Evolutionary conservation across 495 filamentous ascomycete species (phyloP), one percentile per base, ranked within the genome.

Genomic region (Podospora didyma): DNA sequence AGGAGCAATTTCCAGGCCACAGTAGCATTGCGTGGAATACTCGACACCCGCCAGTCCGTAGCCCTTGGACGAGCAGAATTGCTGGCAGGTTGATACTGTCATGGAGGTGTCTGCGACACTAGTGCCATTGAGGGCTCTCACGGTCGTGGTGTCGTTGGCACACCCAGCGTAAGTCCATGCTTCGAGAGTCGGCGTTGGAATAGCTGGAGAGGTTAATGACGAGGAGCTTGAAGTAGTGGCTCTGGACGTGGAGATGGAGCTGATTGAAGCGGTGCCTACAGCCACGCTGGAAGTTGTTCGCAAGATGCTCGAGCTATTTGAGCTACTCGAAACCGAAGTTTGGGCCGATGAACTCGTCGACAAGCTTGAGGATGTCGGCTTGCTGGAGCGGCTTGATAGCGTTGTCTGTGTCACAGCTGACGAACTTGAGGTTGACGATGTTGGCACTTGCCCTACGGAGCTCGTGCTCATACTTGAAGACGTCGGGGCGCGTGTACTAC

Each of bases 101-200:
- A 79, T 75, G 23, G 42, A 60, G 22, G 51, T 46, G 31, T 55
- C 53, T 7, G 39, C 26, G 20, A 51, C 53, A 21, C 24, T 58
- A 12, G 50, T 59, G 17, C 56, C 57, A 3, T 61, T 57, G 7
- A 61, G 58, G 7, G 54, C 24, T 22, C 58, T 54, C 22, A 60
- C 58, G 5, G 71, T 59, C 12, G 57, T 69, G 48, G 63, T 65
- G 64, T 86, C 80, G 23, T 57, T 67, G 41, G 64, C 79, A 61
- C 82, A 85, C 41, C 79, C 80, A 20, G 71, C 53, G 62, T 83
- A 85, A 26, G 47, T 23, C 58, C 58, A 61, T 20, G 42, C 23
- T n/a, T 21, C 58, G 64, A 54, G 65, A 57, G 51, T 61, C 61
- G 57, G 60, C 54, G 55, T 63, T 60, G 24, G 62, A 54, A 5